Evolutionary conservation across 257 asterid genomes (phyloP), one percentile per base, ranked within the genome.

Genomic region (Solanum bukasovii): DNA sequence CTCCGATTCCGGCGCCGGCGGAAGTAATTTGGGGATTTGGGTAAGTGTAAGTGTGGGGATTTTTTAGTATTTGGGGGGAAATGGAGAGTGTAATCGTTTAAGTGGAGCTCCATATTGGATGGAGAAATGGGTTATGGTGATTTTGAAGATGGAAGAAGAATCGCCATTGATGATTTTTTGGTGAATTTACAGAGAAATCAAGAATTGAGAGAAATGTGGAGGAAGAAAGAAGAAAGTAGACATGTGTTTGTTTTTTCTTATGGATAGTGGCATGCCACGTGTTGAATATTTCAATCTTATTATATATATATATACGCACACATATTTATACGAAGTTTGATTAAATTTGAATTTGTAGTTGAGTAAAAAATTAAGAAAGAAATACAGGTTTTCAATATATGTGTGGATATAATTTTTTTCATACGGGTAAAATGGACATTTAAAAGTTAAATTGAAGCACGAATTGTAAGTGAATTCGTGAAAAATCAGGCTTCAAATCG

Each of bases 181-280:
- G 3, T 81, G 67, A 33, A 33, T 33, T 33, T 33, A 27, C 37
- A 27, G 37, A 29, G 13, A n/a, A 65, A 37, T 75, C 56, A 75
- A 77, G 84, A 77, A 23, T 40, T 38, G 25, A 35, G 25, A 27
- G 33, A 56, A 56, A 40, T 78, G 61, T 59, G 68, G 40, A 27
- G 14, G 25, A 44, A 79, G 9, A 44, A 79, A 23, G 21, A 44
- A 79, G 84, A 44, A 44, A 8, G 21, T 25, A 27, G 46, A 35
- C 8, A 1, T 8, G 5, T 18, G 21, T 46, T 18, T 18, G 2
- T 46, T 18, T 20, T 2, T 2, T 46, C 6, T 20, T 5, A 82
- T 82, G 86, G 86, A 13, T 82, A 49, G 44, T 49, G 31, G 31
- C 3, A 82, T 49, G 86, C 86, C 86, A 82, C 86, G 86, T 49